Conservation (phyloP, 331 rosid genomes). For the Saraca asoca region DNA sequence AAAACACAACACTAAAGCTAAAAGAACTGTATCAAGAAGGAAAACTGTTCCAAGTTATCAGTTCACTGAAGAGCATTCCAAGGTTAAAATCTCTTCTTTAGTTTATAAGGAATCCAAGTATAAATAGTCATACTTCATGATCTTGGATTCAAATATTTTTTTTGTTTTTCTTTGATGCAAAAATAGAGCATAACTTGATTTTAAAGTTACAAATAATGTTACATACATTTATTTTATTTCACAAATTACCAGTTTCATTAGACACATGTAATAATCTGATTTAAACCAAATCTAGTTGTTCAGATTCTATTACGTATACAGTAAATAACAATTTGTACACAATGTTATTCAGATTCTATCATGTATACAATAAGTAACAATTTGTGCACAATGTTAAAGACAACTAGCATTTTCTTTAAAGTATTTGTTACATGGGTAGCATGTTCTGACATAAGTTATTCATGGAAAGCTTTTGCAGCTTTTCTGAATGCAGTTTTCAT, state of each 20-base stretch:
- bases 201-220: background rate
- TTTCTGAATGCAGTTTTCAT: conserved; percentile 17
- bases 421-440: background rate
- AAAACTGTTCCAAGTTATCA: conserved; percentile 63
- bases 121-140: conserved; percentile 2
- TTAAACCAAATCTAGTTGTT: too few relatives aligned
- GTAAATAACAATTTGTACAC: too few relatives aligned
- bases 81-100: conserved; percentile 43
- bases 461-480: conserved; percentile 4
- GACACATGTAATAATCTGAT: too few relatives aligned
- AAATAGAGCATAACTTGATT: background rate
- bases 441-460: background rate
- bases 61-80: conserved; percentile 43
- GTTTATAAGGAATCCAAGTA: conserved; percentile 5
- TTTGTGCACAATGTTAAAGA: too few relatives aligned
- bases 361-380: too few relatives aligned
- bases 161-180: background rate
- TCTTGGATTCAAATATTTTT: background rate
- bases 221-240: background rate
- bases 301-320: too few relatives aligned
- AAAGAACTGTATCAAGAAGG: conserved; percentile 53
- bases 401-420: background rate
- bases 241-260: too few relatives aligned
- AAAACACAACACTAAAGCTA: conserved; percentile 47
- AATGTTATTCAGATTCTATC: too few relatives aligned